phyloP scores from a whole-genome alignment of 306 rosid genomes.

The Mimosa pudica region DNA sequence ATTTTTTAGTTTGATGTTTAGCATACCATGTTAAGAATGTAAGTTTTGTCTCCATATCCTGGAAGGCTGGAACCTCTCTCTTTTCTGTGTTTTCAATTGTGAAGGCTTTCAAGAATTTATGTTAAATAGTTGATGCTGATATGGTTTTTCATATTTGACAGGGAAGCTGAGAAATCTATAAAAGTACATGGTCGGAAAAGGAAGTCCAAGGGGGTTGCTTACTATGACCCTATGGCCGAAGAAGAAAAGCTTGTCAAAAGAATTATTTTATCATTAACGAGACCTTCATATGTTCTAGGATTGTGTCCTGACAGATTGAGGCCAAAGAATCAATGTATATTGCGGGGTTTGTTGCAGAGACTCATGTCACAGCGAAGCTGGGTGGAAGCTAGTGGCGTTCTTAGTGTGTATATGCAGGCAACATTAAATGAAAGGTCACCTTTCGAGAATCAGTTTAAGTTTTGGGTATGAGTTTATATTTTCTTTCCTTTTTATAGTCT shows the following conservation, averaged over 20 bases:
- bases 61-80: not conserved
- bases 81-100: not conserved
- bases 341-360: conserved; percentile 45
- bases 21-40: not conserved
- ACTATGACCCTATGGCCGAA: not conserved
- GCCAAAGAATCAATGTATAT: conserved; percentile 48
- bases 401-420: conserved; percentile 57
- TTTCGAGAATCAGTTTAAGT: conserved; percentile 60
- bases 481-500: not conserved
- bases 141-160: not conserved
- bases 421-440: conserved; percentile 54
- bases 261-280: conserved; percentile 48
- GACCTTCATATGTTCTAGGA: conserved; percentile 57
- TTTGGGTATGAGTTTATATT: conserved; percentile 48
- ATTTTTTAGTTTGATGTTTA: not conserved
- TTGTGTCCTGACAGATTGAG: conserved; percentile 51
- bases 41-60: not conserved
- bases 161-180: not conserved
- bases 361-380: conserved; percentile 56
- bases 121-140: not conserved
- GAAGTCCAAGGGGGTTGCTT: conserved; percentile 25
- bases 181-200: conserved; percentile 44
- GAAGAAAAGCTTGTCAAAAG: conserved; percentile 42
- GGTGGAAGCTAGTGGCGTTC: conserved; percentile 68
- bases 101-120: not conserved